Evolutionary conservation across 257 asterid genomes (phyloP).

Genomic region (Solanum paucissectum): DNA sequence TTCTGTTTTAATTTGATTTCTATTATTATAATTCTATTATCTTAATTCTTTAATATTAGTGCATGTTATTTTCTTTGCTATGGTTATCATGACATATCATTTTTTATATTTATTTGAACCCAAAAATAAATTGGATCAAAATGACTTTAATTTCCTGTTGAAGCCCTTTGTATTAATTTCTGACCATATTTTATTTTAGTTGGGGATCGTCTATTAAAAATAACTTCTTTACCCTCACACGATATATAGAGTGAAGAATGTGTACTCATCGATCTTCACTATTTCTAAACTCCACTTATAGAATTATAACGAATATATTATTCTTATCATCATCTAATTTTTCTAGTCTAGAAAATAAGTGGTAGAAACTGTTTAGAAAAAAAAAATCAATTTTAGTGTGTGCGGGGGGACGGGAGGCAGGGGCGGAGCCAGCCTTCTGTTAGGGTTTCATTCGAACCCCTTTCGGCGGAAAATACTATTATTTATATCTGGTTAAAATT

Average conservation of each 20-base stretch:
- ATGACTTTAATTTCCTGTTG: background rate
- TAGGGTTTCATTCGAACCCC: too few relatives aligned
- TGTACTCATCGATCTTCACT: background rate
- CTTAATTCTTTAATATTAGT: background rate
- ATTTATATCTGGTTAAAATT: too few relatives aligned
- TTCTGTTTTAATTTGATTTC: background rate
- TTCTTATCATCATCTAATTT: background rate
- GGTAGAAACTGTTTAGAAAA: background rate
- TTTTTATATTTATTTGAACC: background rate
- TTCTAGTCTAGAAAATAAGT: too few relatives aligned
- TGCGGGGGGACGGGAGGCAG: too few relatives aligned
- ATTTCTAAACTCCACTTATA: background rate
- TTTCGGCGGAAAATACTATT: too few relatives aligned
- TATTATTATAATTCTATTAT: background rate
- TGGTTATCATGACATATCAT: background rate
- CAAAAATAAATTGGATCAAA: background rate
- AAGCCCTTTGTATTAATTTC: background rate
- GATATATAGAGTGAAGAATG: too few relatives aligned
- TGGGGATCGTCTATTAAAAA: too few relatives aligned
- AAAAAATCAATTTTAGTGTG: too few relatives aligned
- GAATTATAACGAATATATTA: background rate
- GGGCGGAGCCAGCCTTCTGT: too few relatives aligned
- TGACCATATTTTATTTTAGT: too few relatives aligned
- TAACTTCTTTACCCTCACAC: background rate
- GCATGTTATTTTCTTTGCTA: background rate